Base-by-base conservation (phyloP, 2,329 filamentous ascomycete genomes). In the Alternaria rosae region DNA sequence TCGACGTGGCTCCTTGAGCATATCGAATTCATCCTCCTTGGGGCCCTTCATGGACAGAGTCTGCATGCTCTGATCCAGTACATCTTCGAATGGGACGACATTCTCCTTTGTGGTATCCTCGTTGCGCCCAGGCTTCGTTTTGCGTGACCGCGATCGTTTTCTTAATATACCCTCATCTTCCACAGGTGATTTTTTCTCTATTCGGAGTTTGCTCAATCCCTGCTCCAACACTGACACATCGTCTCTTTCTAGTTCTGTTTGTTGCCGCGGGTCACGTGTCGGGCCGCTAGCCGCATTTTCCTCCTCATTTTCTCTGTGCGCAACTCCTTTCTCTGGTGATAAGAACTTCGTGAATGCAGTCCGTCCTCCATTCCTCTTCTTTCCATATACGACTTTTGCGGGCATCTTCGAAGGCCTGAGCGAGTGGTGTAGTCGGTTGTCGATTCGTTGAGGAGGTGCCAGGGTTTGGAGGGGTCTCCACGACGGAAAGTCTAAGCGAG, bases 281-380 rank as follows among this genome's bases (percentile, higher is more conserved):
- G 26, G 47, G 38, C 13, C 55, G 21, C 42, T 62, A 15, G 17
- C 43, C 42, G 41, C 41, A 57, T 53, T 61, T 57, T 47, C 38
- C 38, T 32, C 13, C 32, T 30, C 41, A 3, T 41, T 12, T 12
- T 25, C 41, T 23, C 23, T 45, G 38, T 57, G 26, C 41, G 57
- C 35, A 66, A 48, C 61, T 28, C 70, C 71, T 61, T 74, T 74
- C 45, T 71, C 70, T 6, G 74, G 70, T 15, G 70, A 71, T 6
- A 78, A 51, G 23, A 76, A 73, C 38, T 72, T 73, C 5, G 67
- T 58, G 53, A 70, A 77, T 30, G 63, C 67, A 2, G 61, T 54
- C 56, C 76, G 76, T 4, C 72, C 53, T 7, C 79, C 78, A 5
- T 55, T 66, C 20, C 58, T 62, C 41, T 64, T 70, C 55, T 68